These are phyloP conservation scores for Parastagonospora avenae DNA, from an alignment of 2,329 filamentous ascomycete species.

Conservation along the genomic window DNA sequence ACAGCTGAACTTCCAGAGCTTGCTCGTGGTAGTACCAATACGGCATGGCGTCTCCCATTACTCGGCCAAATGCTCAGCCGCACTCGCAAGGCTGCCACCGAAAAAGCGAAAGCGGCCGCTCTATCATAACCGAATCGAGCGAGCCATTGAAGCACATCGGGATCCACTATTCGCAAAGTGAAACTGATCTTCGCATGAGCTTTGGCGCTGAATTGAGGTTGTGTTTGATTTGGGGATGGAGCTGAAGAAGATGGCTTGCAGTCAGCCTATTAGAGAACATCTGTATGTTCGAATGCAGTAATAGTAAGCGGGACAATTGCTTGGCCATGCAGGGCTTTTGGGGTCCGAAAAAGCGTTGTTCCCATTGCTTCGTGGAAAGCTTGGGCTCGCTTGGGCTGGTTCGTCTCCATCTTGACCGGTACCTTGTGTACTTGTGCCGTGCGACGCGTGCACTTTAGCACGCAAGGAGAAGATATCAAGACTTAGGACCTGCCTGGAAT, in stretches of 20 bases:
- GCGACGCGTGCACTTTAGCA: no score
- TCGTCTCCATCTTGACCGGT: constrained; percentile 1
- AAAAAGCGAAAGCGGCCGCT: background rate
- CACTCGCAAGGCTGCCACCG: background rate
- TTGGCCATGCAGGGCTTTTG: constrained; percentile 3
- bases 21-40: background rate
- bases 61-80: background rate
- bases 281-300: constrained; percentile 2
- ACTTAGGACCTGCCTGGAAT: no score
- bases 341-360: background rate
- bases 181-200: constrained; percentile 6
- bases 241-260: constrained; percentile 10
- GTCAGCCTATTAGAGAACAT: constrained; percentile 4
- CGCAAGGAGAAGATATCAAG: background rate
- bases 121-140: background rate
- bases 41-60: constrained; percentile 5
- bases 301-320: background rate
- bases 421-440: background rate
- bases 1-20: constrained; percentile 5
- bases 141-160: background rate
- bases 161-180: constrained; percentile 1
- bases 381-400: constrained; percentile 1
- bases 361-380: constrained; percentile 2
- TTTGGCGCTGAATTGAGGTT: constrained; percentile 1
- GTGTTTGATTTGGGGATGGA: constrained; percentile 1